Evolutionary conservation across 768 basidiomycete species (phyloP).

Genomic region (Hebeloma cylindrosporum): DNA sequence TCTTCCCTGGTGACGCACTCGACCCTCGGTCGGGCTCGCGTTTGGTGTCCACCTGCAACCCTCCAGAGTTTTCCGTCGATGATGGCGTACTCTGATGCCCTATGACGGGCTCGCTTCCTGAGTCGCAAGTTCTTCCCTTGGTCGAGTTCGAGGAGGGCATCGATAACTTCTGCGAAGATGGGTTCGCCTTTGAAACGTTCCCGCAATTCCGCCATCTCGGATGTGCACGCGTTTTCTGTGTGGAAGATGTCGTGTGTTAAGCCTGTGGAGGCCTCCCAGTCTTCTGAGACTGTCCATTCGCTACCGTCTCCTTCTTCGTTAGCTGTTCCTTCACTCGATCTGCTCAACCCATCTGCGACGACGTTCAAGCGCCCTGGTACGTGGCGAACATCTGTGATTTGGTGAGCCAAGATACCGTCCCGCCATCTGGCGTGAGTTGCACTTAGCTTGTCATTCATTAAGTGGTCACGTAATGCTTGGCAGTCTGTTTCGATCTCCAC

Average conservation of each 20-base stretch:
- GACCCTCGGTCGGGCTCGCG: slow-evolving; percentile 14
- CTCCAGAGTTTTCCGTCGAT: slow-evolving; percentile 26
- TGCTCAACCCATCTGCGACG: slow-evolving; percentile 28
- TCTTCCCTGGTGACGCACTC: too few species aligned
- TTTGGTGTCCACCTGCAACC: slow-evolving; percentile 12
- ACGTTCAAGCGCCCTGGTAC: neutral
- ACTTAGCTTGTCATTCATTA: slow-evolving; percentile 28
- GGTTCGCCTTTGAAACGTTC: too few species aligned
- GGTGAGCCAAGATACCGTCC: slow-evolving; percentile 27
- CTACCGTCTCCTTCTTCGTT: slow-evolving; percentile 21
- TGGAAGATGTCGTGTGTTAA: slow-evolving; percentile 20
- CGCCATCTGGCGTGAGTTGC: slow-evolving; percentile 31
- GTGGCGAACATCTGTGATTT: slow-evolving; percentile 20
- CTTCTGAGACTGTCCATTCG: slow-evolving; percentile 27
- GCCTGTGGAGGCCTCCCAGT: slow-evolving; percentile 18
- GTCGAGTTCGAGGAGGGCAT: slow-evolving; percentile 17
- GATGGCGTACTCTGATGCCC: slow-evolving; percentile 24
- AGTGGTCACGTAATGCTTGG: slow-evolving; percentile 28
- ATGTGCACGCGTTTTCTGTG: slow-evolving; percentile 6
- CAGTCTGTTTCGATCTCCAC: slow-evolving; percentile 34
- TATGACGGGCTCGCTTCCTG: slow-evolving; percentile 18
- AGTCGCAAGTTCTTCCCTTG: slow-evolving; percentile 7
- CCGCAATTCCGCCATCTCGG: too few species aligned
- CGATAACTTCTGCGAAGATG: too few species aligned
- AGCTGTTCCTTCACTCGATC: slow-evolving; percentile 15